A percentile compares a stretch with the other conserved stretches of the same genome.
phyloP scores from a whole-genome alignment of 495 filamentous ascomycete species.

The Hyaloscypha finlandica region DNA sequence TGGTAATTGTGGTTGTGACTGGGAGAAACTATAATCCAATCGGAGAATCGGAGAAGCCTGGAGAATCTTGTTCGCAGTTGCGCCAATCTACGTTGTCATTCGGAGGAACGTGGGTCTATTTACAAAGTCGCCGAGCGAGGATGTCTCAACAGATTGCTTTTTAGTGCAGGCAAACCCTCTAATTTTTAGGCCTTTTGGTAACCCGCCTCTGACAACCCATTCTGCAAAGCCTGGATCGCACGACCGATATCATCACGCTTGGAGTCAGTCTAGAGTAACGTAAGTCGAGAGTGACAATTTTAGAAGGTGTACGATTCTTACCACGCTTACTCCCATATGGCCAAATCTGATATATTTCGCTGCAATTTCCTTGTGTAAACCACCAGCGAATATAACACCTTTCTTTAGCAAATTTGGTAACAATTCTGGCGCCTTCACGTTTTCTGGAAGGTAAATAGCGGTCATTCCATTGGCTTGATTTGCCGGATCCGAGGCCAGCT shows the following conservation, averaged over 20 bases:
- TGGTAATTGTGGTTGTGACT: not conserved
- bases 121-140: not conserved
- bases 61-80: constrained; percentile 10
- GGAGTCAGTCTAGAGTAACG: constrained; percentile 53
- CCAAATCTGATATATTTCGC: constrained; percentile 68
- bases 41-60: not conserved
- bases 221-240: constrained; percentile 75
- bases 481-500: constrained; percentile 79
- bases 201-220: constrained; percentile 70
- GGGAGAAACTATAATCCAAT: not conserved
- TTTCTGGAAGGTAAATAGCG: constrained; percentile 90
- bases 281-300: constrained; percentile 7
- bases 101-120: constrained; percentile 8
- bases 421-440: constrained; percentile 73
- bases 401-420: constrained; percentile 85
- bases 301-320: constrained; percentile 36
- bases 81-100: constrained; percentile 25
- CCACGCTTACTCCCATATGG: constrained; percentile 95
- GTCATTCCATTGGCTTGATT: constrained; percentile 98
- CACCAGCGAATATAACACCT: constrained; percentile 91
- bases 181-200: constrained; percentile 51
- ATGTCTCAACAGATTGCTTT: constrained; percentile 19
- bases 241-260: constrained; percentile 73
- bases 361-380: constrained; percentile 85
- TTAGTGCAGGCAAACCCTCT: not conserved